A percentile compares a stretch with the other conserved stretches of the same genome.
These are phyloP conservation scores for Solanum peruvianum DNA, from an alignment of 257 asterid genomes.

Conservation along the genomic window DNA sequence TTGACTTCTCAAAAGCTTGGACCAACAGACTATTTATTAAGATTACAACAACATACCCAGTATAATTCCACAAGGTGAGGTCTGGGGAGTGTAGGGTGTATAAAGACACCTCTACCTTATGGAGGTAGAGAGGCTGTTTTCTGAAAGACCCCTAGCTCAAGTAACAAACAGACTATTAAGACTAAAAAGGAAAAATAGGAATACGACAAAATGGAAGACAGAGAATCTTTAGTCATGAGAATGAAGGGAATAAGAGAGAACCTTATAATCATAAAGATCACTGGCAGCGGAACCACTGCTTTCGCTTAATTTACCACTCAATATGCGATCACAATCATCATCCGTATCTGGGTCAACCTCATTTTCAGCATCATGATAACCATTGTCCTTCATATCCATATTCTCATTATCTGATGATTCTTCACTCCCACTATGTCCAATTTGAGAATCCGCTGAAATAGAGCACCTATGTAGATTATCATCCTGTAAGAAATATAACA, in stretches of 20 bases:
- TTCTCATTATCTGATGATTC: constrained; percentile 69
- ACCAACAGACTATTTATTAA: background rate
- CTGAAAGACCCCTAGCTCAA: background rate
- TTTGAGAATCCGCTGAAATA: constrained; percentile 70
- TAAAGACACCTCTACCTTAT: background rate
- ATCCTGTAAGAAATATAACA: constrained; percentile 37
- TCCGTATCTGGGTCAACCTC: constrained; percentile 70
- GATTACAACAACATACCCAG: background rate
- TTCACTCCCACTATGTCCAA: constrained; percentile 65
- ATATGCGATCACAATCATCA: constrained; percentile 63
- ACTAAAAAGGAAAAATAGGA: background rate
- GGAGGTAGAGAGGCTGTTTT: background rate
- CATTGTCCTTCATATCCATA: constrained; percentile 43
- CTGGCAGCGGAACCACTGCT: constrained; percentile 85
- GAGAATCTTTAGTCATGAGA: background rate
- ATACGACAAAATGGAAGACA: background rate
- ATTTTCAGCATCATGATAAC: constrained; percentile 87
- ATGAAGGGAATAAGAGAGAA: constrained; percentile 6
- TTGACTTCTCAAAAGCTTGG: background rate
- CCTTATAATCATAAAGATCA: constrained; percentile 91
- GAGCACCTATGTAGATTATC: constrained; percentile 67
- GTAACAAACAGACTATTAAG: background rate
- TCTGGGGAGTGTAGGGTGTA: background rate
- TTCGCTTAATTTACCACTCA: constrained; percentile 80
- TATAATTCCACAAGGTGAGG: background rate